A percentile compares a stretch with the other conserved stretches of the same genome.
These are phyloP conservation scores for Nothophytophthora sp. DNA, from an alignment of 352 stramenopile genomes.

Conservation along the genomic window DNA sequence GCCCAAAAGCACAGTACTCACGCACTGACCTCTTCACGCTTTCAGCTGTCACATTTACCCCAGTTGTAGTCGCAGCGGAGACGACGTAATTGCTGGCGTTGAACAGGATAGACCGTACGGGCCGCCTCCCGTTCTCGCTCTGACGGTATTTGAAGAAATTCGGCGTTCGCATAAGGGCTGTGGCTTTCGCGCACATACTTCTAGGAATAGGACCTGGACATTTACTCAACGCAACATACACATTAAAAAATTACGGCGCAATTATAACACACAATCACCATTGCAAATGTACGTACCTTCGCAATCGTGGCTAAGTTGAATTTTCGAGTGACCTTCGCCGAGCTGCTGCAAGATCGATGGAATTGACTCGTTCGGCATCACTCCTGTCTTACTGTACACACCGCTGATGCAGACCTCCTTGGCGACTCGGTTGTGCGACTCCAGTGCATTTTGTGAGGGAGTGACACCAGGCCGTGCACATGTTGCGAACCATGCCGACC, in stretches of 20 bases:
- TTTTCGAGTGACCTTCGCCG: too few species aligned
- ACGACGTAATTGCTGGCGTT: neutral
- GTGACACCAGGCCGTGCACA: neutral
- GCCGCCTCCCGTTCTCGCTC: neutral
- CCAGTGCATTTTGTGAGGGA: neutral
- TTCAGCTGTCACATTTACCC: too few species aligned
- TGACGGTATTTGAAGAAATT: neutral
- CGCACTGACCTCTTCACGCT: too few species aligned
- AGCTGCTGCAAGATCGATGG: neutral
- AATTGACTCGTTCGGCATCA: neutral
- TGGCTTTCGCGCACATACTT: too few species aligned
- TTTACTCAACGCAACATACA: too few species aligned
- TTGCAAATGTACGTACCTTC: too few species aligned
- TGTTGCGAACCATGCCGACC: neutral
- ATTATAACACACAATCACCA: too few species aligned
- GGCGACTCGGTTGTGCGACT: neutral
- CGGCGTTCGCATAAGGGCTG: too few species aligned
- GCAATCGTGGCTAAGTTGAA: too few species aligned
- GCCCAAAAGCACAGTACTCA: too few species aligned
- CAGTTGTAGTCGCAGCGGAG: neutral
- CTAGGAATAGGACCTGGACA: too few species aligned
- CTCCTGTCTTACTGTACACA: neutral
- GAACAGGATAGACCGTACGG: neutral
- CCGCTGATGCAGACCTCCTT: neutral
- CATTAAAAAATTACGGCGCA: too few species aligned